phyloP scores from a whole-genome alignment of 1,284 basidiomycete species.

The Anthracocystis setariae region DNA sequence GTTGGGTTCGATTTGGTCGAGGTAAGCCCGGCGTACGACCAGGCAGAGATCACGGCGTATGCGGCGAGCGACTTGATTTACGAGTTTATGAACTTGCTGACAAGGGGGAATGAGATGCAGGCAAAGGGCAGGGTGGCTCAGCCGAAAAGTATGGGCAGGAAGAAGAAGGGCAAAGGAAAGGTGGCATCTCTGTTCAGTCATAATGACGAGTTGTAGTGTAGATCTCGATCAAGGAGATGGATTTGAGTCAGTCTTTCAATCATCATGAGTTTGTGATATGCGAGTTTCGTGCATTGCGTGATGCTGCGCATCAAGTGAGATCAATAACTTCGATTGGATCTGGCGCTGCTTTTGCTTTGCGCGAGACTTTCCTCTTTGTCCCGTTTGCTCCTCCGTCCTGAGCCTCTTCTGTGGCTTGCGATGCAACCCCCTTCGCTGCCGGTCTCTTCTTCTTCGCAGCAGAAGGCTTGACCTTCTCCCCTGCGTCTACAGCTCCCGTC shows the following conservation, averaged over 20 bases:
- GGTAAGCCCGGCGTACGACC: slow-evolving; percentile 54
- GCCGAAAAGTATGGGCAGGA: slow-evolving; percentile 20
- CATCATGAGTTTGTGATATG: no score
- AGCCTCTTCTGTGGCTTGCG: neutral
- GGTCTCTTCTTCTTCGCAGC: slow-evolving; percentile 8
- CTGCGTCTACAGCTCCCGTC: neutral
- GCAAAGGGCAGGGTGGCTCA: slow-evolving; percentile 18
- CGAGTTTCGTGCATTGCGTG: no score
- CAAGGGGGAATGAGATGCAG: slow-evolving; percentile 19
- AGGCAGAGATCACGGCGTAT: slow-evolving; percentile 55
- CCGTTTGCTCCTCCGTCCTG: neutral
- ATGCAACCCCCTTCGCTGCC: neutral
- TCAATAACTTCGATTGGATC: slow-evolving; percentile 22
- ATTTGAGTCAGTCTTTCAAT: no score
- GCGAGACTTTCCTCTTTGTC: slow-evolving; percentile 7
- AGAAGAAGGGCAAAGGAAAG: slow-evolving; percentile 16
- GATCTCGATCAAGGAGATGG: no score
- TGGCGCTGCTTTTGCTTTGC: slow-evolving; percentile 5
- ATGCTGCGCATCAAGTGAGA: slow-evolving; percentile 10
- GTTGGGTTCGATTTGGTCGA: slow-evolving; percentile 60
- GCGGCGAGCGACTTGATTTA: slow-evolving; percentile 55
- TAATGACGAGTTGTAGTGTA: slow-evolving; percentile 20
- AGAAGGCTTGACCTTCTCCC: slow-evolving; percentile 5
- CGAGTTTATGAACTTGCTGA: slow-evolving; percentile 52
- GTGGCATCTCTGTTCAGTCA: slow-evolving; percentile 20